Base-by-base conservation (phyloP, 2,329 filamentous ascomycete genomes). In the Cladosporium sp. region DNA sequence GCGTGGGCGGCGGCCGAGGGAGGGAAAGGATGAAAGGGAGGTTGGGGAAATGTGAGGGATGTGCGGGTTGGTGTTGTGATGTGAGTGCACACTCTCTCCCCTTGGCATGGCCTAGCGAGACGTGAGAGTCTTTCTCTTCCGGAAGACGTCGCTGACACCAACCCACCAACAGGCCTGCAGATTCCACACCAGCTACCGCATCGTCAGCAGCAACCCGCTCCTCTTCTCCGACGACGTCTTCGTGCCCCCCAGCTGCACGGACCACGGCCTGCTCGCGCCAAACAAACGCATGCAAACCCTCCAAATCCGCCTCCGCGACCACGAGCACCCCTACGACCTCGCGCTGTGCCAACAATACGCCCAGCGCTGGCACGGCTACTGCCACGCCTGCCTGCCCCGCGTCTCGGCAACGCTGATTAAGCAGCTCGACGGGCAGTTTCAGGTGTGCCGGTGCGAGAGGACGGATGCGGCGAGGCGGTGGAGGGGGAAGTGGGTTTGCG, bases 111-210 rank as follows among this genome's bases (percentile, higher is more conserved):
- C n/a, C n/a, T n/a, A n/a, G n/a, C n/a, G n/a, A 27, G 22, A 27
- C 5, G 22, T 27, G 22, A 9, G 22, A n/a, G n/a, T n/a, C n/a
- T 9, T 27, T 27, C 9, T 27, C 22, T 27, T 27, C 9, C 22
- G 22, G 5, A 27, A 27, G 9, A 9, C 22, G 9, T 9, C 5
- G 9, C 22, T 27, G 22, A 27, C 9, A 9, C 4, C 22, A 27
- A 27, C 22, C 22, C 22, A 5, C 12, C 6, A 8, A 13, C 41
- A 45, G 42, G 42, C 43, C 20, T 46, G 43, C 43, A 38, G 43
- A 38, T 46, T 46, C 33, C 43, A 46, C 33, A 29, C 43, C 19
- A 46, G 43, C 43, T 46, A 46, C 12, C 43, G 43, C 33, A 38
- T 46, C 11, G 32, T 46, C 3, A 18, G 43, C 22, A 27, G 32